Evolutionary conservation across 1,284 basidiomycete genomes (phyloP), one percentile per base, ranked within the genome.

Genomic region (Peniophora sp.): DNA sequence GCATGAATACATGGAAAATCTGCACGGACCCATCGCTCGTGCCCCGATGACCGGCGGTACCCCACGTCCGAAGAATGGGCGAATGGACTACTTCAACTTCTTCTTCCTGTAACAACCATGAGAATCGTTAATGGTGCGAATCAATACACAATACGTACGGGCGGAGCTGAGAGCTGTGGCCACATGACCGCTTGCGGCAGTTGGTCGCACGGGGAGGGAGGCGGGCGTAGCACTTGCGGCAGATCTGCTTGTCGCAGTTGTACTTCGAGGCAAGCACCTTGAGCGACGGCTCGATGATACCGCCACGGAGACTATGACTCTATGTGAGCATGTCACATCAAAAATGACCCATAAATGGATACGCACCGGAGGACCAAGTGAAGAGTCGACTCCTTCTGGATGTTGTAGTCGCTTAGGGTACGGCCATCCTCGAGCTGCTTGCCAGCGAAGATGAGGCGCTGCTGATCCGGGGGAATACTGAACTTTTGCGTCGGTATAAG

Each of bases 181-280:
- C 93, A 66, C 92, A 95, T 61, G 79, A 77, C 58, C 88, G 77
- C 78, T 97, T 96, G 68, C 94, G 83, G 85, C 96, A 99, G 85
- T 98, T 98, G 78, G 94, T 97, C 45, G 96, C 96, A 74, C 96
- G 93, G 53, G 94, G 95, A 61, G 96, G 95, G 62, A 98, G 94
- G 67, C 97, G 96, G 51, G 96, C 96, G 74, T 99, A 99, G 81
- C 97, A 98, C 75, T 98, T 98, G 73, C 96, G 94, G 85, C 96
- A 99, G 66, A 98, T 97, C 69, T 94, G 89, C 79, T 95, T 94
- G 73, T 94, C 92, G 70, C 92, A 94, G 74, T 97, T 97, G 82
- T 95, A 95, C 74, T 96, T 97, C 68, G 85, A 79, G 55, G 96
- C 96, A 58, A 98, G 83, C 51, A 94, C 92, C 76, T 97, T 97